Base-by-base conservation (phyloP, 176 grass and related monocot species). In the Eleusine coracana region DNA sequence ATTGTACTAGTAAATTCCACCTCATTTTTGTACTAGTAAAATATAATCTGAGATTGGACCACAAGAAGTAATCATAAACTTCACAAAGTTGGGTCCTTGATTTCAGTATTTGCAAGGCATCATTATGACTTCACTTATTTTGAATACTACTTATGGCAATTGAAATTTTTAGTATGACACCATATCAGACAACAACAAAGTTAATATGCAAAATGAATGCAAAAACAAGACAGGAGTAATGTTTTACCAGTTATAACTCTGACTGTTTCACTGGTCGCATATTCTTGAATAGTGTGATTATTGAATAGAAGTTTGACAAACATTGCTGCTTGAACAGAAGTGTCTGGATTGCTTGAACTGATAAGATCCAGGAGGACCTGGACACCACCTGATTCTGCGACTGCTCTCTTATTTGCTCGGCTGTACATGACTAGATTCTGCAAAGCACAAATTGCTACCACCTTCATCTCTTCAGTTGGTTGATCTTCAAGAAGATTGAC, bases 401-500 rank as follows among this genome's bases (percentile, higher is more conserved):
- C 97, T 63, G 97, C 97, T 85, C 97, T 91, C 85, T 99, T 99
- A 86, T 99, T 99, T 85, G 97, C 87, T 63, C 93, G 73, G 78
- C 97, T 99, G 73, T 94, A 99, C 91, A 90, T 96, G 74, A 99
- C 97, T 64, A 99, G 91, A 88, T 99, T 99, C 78, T 99, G 97
- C 34, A 99, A 76, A 49, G 97, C 91, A 85, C 97, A 99, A 78
- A 99, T 94, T 70, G 97, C 97, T 83, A 99, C 97, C 66, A 99
- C 97, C 84, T 99, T 99, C 97, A 99, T 99, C 82, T 99, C 97
- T 89, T 99, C 97, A 64, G 97, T 99, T 83, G 97, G 97, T 60
- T 99, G 93, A 64, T 99, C 97, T 94, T 99, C 97, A 18, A 99
- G 93, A 85, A 99, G 97, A 71, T 99, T 99, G 58, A 99, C 93